Base-by-base conservation (phyloP, 371 early-diverging fungal species). In the Syncephalastrum monosporum region DNA sequence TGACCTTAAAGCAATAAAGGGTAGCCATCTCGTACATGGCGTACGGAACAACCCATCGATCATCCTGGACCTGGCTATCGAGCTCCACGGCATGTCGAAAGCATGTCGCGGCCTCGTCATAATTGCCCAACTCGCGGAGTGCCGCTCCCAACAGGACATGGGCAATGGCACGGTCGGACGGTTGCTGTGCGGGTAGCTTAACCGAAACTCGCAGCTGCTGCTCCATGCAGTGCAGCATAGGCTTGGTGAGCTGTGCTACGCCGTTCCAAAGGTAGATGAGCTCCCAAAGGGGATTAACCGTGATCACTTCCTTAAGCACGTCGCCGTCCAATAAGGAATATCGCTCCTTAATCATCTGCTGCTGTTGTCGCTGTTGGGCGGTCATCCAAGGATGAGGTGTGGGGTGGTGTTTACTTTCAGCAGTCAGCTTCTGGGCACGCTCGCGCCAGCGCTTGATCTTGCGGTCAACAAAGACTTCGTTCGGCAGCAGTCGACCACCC, bases 201-300 rank as follows among this genome's bases (percentile, higher is more conserved):
- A 59, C 21, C 10, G 49, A 17, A 15, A 38, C 5, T 51, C 60
- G 49, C 29, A 63, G 48, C 3, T 52, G 38, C 50, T 65, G 42
- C 24, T 69, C 73, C 71, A 79, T 75, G 1, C 16, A 21, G 10
- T 50, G 29, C 19, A 75, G 54, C 43, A 68, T 73, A 10, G 53
- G 46, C 2, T 51, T 42, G 5, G 66, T 57, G 6, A 79, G 45
- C 24, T 79, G 75, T 13, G 71, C 67, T 6, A 75, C 67, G 5
- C 79, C 79, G 27, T 79, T 75, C 79, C 79, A 79, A 0, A 79
- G 62, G 45, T 79, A 79, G 44, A 75, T 67, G 3, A 79, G 55
- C 29, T 79, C 79, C 79, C 79, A 79, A 6, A 79, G 29, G 2
- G 79, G 79, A 55, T 79, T 63, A 1, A 75, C 72, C 3, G 63